These are phyloP conservation scores for Rosa chinensis DNA, from an alignment of 306 rosid species.

Conservation along the genomic window DNA sequence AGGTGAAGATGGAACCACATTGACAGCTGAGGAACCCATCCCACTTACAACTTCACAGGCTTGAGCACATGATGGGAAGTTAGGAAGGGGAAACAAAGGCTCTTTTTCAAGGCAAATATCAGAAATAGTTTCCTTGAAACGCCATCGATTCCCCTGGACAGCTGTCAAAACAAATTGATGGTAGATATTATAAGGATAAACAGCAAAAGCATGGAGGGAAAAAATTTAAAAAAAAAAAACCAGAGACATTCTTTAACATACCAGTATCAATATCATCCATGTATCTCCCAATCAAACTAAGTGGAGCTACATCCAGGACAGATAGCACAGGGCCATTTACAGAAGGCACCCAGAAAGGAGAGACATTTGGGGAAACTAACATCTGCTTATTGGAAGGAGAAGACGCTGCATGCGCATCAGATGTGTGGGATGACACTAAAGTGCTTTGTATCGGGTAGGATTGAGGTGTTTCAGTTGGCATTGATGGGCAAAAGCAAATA, in stretches of 20 bases:
- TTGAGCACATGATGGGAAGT: slow-evolving; percentile 40
- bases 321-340: slow-evolving; percentile 57
- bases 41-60: slow-evolving; percentile 45
- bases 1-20: slow-evolving; percentile 39
- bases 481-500: slow-evolving; percentile 63
- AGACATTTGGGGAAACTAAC: too few species aligned
- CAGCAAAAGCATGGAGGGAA: slow-evolving; percentile 21
- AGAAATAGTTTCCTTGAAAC: slow-evolving; percentile 55
- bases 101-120: too few species aligned
- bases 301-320: slow-evolving; percentile 77
- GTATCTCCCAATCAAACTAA: slow-evolving; percentile 61
- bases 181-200: slow-evolving; percentile 30
- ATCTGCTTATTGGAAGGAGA: too few species aligned
- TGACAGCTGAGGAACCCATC: slow-evolving; percentile 36
- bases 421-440: slow-evolving; percentile 37
- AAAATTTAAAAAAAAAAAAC: background rate
- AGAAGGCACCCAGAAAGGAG: too few species aligned
- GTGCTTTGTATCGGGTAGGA: slow-evolving; percentile 34
- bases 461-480: slow-evolving; percentile 47
- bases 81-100: slow-evolving; percentile 69
- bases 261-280: slow-evolving; percentile 65
- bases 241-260: slow-evolving; percentile 32
- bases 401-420: slow-evolving; percentile 31
- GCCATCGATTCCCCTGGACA: slow-evolving; percentile 57
- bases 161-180: slow-evolving; percentile 52